Conservation (phyloP, 2,329 filamentous ascomycete species). For the Capronia epimyces region DNA sequence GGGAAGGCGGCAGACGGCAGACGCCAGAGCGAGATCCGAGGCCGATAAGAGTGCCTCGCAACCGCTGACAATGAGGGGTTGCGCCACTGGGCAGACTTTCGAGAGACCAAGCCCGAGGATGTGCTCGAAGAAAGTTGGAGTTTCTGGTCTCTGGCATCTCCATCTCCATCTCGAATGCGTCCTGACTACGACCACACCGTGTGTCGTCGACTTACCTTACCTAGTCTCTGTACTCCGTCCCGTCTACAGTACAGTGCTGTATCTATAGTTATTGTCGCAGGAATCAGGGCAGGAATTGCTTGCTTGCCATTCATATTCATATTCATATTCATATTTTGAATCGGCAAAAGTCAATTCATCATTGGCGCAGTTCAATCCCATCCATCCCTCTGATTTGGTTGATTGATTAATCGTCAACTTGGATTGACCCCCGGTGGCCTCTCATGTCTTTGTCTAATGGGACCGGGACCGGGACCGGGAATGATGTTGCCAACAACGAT, state of each 20-base stretch:
- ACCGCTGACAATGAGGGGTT: constrained; percentile 6
- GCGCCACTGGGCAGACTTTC: not conserved
- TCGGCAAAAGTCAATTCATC: not conserved
- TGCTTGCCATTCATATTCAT: too few relatives aligned
- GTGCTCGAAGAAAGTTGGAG: not conserved
- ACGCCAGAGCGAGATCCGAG: too few relatives aligned
- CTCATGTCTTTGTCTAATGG: not conserved
- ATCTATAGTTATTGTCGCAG: too few relatives aligned
- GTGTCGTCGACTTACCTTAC: too few relatives aligned
- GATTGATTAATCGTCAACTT: too few relatives aligned
- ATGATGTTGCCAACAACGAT: constrained; percentile 3
- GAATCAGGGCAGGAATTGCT: too few relatives aligned
- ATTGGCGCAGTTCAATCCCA: too few relatives aligned
- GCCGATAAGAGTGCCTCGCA: constrained; percentile 3
- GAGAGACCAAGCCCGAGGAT: not conserved
- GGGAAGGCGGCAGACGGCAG: too few relatives aligned
- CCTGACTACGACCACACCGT: too few relatives aligned
- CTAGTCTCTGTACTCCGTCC: too few relatives aligned
- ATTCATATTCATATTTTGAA: not conserved
- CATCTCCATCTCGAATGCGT: too few relatives aligned
- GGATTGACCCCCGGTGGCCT: not conserved
- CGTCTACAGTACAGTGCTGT: too few relatives aligned
- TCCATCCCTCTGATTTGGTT: not conserved
- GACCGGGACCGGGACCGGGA: not conserved
- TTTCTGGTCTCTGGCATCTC: not conserved